A percentile compares a stretch with the other conserved stretches of the same genome.
Conservation (phyloP, 73 alveolate genomes). For the Urostyla sp. region DNA sequence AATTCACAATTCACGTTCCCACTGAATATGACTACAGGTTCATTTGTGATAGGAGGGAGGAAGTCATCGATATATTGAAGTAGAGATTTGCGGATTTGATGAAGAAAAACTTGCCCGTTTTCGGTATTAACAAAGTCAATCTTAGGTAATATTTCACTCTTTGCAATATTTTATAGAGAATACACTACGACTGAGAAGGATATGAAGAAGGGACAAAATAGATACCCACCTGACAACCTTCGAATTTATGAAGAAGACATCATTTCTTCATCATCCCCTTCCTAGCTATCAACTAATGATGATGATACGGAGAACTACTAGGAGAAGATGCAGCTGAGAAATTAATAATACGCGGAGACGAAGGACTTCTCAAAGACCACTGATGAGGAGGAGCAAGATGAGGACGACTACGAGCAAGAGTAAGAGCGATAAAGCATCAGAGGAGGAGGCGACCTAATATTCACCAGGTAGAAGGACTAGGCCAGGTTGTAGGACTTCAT, state of each 20-base stretch:
- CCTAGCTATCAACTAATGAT: neutral
- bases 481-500: conserved; percentile 81
- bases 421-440: conserved; percentile 25
- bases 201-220: conserved; percentile 48
- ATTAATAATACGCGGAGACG: neutral
- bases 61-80: conserved; percentile 53
- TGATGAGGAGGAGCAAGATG: conserved; percentile 52
- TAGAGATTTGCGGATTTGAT: conserved; percentile 29
- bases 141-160: neutral
- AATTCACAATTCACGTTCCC: conserved; percentile 84
- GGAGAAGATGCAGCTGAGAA: conserved; percentile 15
- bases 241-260: conserved; percentile 50
- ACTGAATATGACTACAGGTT: conserved; percentile 86
- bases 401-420: conserved; percentile 1
- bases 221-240: conserved; percentile 48
- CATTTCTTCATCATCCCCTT: neutral
- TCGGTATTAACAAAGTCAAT: conserved; percentile 47
- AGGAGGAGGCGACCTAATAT: conserved; percentile 38
- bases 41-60: conserved; percentile 55
- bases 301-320: conserved; percentile 12
- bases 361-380: neutral
- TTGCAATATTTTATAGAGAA: too few species aligned
- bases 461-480: conserved; percentile 59
- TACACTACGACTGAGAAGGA: conserved; percentile 66
- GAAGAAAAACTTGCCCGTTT: conserved; percentile 39